Evolutionary conservation across 1,139 yeast genomes (phyloP).

Genomic region (Saccharomyces hybrid): DNA sequence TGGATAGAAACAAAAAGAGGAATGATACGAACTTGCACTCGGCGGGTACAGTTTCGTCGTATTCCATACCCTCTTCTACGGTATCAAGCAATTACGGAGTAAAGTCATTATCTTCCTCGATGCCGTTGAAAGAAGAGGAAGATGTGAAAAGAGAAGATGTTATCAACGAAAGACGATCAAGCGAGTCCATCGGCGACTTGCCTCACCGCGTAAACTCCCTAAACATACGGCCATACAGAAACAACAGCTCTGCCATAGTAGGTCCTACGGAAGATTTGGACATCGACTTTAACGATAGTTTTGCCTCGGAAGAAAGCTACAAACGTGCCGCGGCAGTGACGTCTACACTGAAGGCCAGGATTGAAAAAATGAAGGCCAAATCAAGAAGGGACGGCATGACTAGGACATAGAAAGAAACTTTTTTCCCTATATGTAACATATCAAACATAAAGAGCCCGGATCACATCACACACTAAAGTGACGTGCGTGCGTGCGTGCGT

Average conservation of each 20-base stretch:
- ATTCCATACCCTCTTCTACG: neutral
- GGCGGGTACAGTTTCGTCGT: neutral
- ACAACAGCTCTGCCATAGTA: slow-evolving; percentile 3
- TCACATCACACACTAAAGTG: neutral
- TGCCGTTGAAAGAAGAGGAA: neutral
- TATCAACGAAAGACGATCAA: neutral
- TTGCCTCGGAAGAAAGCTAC: slow-evolving; percentile 66
- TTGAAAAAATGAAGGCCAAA: slow-evolving; percentile 77
- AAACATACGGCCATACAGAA: neutral
- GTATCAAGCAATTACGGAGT: neutral
- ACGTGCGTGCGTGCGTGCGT: neutral
- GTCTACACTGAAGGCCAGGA: slow-evolving; percentile 72
- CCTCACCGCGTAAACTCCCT: slow-evolving; percentile 5
- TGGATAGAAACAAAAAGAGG: neutral
- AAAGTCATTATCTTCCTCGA: neutral
- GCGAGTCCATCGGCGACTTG: neutral
- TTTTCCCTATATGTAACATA: neutral
- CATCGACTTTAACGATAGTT: slow-evolving; percentile 10
- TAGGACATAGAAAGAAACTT: neutral
- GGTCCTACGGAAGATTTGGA: neutral
- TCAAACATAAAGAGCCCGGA: neutral
- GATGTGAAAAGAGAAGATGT: neutral
- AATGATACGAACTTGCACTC: neutral
- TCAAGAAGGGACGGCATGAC: slow-evolving; percentile 30
- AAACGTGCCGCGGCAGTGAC: slow-evolving; percentile 86